Evolutionary conservation across 495 filamentous ascomycete genomes (phyloP).

Genomic region (Neurospora sp.): DNA sequence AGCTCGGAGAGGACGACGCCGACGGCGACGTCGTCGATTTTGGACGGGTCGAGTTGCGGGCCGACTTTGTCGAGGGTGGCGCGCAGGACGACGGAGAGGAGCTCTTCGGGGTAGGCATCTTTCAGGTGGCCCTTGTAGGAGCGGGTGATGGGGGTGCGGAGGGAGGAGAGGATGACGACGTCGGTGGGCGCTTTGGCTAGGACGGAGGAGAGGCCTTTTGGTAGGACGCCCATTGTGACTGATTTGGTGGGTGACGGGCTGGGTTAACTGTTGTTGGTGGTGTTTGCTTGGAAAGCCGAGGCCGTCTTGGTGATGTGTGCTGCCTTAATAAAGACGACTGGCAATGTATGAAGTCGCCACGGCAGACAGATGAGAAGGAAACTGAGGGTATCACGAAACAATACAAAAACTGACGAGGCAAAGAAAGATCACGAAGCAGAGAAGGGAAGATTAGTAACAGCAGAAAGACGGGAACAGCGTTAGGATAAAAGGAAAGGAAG

Average conservation of each 20-base stretch:
- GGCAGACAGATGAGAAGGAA: background rate
- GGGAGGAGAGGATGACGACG: constrained; percentile 77
- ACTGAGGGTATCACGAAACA: background rate
- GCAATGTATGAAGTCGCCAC: background rate
- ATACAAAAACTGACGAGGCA: background rate
- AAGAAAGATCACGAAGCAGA: background rate
- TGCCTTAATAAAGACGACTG: background rate
- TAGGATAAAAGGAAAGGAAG: background rate
- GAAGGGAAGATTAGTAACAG: background rate
- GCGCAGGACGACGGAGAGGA: constrained; percentile 70
- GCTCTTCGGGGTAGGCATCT: constrained; percentile 83
- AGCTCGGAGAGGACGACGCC: constrained; percentile 86
- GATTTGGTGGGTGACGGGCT: background rate
- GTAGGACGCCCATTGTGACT: constrained; percentile 23
- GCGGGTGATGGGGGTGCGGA: constrained; percentile 77
- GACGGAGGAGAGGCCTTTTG: constrained; percentile 58
- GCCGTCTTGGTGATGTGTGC: background rate
- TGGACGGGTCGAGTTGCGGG: constrained; percentile 61
- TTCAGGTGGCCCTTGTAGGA: constrained; percentile 75
- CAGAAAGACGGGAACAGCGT: background rate
- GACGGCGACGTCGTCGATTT: constrained; percentile 71
- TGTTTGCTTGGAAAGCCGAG: background rate
- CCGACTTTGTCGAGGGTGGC: constrained; percentile 67
- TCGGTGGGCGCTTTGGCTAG: constrained; percentile 72
- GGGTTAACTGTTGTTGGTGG: background rate